phyloP scores from a whole-genome alignment of 352 stramenopile species.

The Phytophthora melonis region DNA sequence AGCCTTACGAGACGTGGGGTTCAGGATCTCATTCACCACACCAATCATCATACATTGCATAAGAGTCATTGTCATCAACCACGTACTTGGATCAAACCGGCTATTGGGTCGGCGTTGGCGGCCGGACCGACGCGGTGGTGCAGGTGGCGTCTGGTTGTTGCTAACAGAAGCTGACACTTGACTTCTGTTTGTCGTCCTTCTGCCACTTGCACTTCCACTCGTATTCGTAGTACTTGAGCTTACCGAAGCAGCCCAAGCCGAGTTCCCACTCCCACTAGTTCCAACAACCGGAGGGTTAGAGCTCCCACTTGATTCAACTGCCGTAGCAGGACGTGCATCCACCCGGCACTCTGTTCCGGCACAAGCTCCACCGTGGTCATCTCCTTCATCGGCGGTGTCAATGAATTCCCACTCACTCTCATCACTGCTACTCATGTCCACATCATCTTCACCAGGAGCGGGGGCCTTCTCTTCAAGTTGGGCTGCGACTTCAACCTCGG shows the following conservation, averaged over 20 bases:
- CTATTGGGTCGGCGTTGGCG: constrained; percentile 6
- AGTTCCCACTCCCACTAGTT: neutral
- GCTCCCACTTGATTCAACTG: neutral
- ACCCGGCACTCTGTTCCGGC: neutral
- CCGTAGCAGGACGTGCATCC: neutral
- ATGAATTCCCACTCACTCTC: constrained; percentile 15
- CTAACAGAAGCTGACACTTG: neutral
- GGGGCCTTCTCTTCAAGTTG: neutral
- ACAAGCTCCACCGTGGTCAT: neutral
- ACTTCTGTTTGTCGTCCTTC: neutral
- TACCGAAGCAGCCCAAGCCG: neutral
- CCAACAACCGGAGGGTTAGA: neutral
- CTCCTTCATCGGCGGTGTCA: neutral
- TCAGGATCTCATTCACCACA: constrained; percentile 4
- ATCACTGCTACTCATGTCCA: constrained; percentile 8
- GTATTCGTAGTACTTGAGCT: neutral
- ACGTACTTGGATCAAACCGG: neutral
- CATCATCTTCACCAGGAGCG: neutral
- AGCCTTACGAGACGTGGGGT: neutral
- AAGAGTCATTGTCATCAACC: constrained; percentile 4
- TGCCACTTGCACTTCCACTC: neutral
- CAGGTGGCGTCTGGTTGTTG: neutral
- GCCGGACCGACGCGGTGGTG: neutral
- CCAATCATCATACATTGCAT: constrained; percentile 22
- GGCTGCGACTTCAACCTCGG: too few relatives aligned